These are phyloP conservation scores for Arachnopeziza araneosa DNA, from an alignment of 2,329 filamentous ascomycete species.

Conservation along the genomic window DNA sequence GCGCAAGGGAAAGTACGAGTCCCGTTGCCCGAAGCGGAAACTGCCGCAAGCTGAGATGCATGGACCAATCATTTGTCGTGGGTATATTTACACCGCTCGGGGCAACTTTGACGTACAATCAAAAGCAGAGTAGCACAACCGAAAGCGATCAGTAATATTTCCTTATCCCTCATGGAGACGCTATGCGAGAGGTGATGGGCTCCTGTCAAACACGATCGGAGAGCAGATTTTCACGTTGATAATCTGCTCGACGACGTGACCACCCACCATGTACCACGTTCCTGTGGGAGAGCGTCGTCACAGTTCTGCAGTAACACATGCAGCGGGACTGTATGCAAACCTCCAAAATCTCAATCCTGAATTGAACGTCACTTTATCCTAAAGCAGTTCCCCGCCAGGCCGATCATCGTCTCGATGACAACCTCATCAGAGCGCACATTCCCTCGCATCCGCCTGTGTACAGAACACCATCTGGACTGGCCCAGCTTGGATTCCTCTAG, in stretches of 20 bases:
- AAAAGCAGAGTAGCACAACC: background rate
- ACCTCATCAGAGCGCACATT: slow-evolving; percentile 33
- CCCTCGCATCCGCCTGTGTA: slow-evolving; percentile 52
- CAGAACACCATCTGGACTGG: slow-evolving; percentile 71
- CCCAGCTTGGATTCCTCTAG: slow-evolving; percentile 56
- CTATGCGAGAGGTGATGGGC: background rate
- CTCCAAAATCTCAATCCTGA: background rate
- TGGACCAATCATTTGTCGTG: background rate
- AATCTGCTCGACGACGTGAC: background rate
- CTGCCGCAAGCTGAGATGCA: background rate
- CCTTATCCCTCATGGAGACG: background rate
- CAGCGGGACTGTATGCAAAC: background rate
- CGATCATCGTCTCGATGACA: background rate
- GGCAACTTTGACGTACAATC: background rate
- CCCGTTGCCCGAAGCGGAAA: background rate
- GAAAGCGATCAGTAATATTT: background rate
- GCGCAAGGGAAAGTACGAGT: too few species aligned
- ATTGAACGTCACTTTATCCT: background rate
- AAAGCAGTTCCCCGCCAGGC: background rate
- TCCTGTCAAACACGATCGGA: background rate
- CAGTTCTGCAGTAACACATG: background rate
- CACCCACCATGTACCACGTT: background rate
- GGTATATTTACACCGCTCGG: background rate
- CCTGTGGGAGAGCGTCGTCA: background rate
- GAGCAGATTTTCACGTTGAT: background rate